Percentiles rank a stretch among this genome's conserved stretches.
These are phyloP conservation scores for Phascolomyces articulosus DNA, from an alignment of 371 early-diverging fungal species.

Conservation along the genomic window DNA sequence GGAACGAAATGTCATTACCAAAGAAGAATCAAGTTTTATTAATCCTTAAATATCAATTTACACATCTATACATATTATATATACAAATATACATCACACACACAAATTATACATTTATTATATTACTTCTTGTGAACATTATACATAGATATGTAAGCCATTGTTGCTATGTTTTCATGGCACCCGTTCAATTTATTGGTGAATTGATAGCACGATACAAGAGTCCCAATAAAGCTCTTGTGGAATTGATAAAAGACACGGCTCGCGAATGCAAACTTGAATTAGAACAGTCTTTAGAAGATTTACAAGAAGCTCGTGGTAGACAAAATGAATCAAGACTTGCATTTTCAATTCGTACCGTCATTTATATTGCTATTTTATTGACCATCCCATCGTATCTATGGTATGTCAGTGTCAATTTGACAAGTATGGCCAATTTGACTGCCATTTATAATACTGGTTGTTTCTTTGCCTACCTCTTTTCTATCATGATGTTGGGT, in stretches of 20 bases:
- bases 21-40: no score
- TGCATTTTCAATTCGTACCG: constrained; percentile 22
- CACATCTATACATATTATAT: neutral
- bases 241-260: constrained; percentile 10
- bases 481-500: constrained; percentile 68
- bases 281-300: constrained; percentile 7
- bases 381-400: constrained; percentile 74
- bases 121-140: no score
- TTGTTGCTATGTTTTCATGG: constrained; percentile 67
- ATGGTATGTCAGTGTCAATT: constrained; percentile 80
- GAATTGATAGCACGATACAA: constrained; percentile 41
- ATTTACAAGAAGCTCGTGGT: neutral
- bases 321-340: neutral
- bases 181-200: constrained; percentile 65
- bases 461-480: constrained; percentile 82
- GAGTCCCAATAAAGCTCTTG: constrained; percentile 13
- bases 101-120: no score
- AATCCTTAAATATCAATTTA: no score
- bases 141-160: constrained; percentile 68
- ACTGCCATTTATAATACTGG: constrained; percentile 85
- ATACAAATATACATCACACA: no score
- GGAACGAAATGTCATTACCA: no score
- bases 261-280: constrained; percentile 1
- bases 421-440: constrained; percentile 77
- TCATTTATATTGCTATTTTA: constrained; percentile 47